Evolutionary conservation across 1,139 yeast species (phyloP), one percentile per base, ranked within the genome.

Genomic region (Scheffersomyces segobiensis): DNA sequence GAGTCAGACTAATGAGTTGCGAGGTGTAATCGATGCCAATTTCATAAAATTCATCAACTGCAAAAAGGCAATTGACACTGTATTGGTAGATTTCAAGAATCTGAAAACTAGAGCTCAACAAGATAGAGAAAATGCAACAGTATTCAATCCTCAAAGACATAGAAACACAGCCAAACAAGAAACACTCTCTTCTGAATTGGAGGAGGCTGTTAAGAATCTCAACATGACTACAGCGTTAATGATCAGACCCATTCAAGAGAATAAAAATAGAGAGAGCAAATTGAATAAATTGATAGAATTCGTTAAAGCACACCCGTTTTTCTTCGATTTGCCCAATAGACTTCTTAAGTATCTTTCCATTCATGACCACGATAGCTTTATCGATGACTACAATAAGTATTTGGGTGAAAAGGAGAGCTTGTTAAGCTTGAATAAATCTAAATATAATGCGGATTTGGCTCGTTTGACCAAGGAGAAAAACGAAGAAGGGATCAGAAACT

Each of bases 231-330:
- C 93, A 0, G 81, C 91, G 0, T 77, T 87, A 61, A 78, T 89
- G 70, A 83, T 92, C 62, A 86, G 93, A 61, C 98, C 98, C 0
- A 85, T 93, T 6, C 73, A 88, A 57, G 89, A 88, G 55, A 85
- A 86, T 57, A 83, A 86, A 59, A 75, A 80, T 10, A 87, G 85
- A 64, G 91, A 89, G 62, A 76, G 78, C 22, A 86, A 88, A 62
- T 79, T 91, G 55, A 76, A 79, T 54, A 80, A 81, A 48, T 84
- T 96, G 18, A 78, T 90, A 58, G 84, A 83, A 39, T 84, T 90
- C 60, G 80, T 93, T 21, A 87, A 87, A 54, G 78, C 81, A 52
- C 85, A 92, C 70, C 81, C 80, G 57, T 82, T 82, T 59, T 80
- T 92, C 57, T 88, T 95, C 67, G 89, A 91, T 68, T 79, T 93